Percentiles rank a stretch among this genome's conserved stretches.
Evolutionary conservation across 768 basidiomycete species (phyloP).

Genomic region (Boletus subparvulus): DNA sequence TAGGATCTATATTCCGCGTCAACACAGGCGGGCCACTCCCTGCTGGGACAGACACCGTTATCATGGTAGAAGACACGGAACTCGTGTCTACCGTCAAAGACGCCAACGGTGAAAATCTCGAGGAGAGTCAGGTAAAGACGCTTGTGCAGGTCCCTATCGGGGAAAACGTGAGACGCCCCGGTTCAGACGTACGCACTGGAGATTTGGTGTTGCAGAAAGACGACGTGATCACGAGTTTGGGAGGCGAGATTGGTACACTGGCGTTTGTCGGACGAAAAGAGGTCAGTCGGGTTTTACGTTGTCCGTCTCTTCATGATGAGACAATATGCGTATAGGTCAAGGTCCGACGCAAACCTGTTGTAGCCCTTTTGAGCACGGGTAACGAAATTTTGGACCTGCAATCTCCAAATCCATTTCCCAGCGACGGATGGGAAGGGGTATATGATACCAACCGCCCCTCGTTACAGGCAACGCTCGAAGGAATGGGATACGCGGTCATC

Average conservation of each 20-base stretch:
- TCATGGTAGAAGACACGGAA: constrained; percentile 93
- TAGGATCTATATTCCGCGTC: constrained; percentile 56
- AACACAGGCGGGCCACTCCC: constrained; percentile 88
- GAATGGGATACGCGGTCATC: constrained; percentile 72
- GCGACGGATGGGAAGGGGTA: constrained; percentile 63
- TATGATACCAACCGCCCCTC: constrained; percentile 89
- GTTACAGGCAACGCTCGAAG: constrained; percentile 63
- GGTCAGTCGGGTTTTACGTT: constrained; percentile 39
- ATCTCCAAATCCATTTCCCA: constrained; percentile 32
- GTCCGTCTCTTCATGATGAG: not conserved
- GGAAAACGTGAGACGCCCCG: constrained; percentile 73
- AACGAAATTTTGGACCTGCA: constrained; percentile 76
- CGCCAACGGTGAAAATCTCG: constrained; percentile 42
- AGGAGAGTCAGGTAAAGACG: constrained; percentile 72
- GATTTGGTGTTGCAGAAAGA: constrained; percentile 66
- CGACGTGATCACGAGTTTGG: constrained; percentile 58
- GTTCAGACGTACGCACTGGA: constrained; percentile 69
- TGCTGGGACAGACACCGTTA: constrained; percentile 68
- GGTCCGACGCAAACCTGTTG: constrained; percentile 68
- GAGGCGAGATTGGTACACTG: constrained; percentile 84
- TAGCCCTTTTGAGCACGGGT: constrained; percentile 84
- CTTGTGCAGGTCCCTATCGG: constrained; percentile 57
- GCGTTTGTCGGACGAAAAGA: constrained; percentile 73
- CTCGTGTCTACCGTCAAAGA: constrained; percentile 55
- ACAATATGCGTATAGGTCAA: constrained; percentile 47